Evolutionary conservation across 106 monocot species (phyloP), one percentile per base, ranked within the genome.

Genomic region (Triglochin maritima): DNA sequence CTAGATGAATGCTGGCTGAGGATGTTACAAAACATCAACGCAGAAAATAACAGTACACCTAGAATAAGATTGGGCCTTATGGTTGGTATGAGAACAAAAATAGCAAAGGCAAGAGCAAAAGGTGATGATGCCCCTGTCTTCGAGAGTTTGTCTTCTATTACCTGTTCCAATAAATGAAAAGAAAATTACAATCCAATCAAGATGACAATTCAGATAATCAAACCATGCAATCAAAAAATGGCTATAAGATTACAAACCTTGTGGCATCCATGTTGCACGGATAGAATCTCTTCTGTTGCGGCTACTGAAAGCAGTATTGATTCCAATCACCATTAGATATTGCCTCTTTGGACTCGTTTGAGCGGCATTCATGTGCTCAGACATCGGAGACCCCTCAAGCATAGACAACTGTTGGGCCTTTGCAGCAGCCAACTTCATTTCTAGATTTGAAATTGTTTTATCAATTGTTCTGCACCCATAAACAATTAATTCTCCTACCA

Each of bases 291-390:
- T 87, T 67, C 94, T 50, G 59, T 85, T 90, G 29, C 94, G 94
- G 65, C 94, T 95, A 69, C 94, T 95, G 72, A 90, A 95, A 49
- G 94, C 94, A 68, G 94, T 95, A 66, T 95, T 95, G 9, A 95
- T 83, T 64, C 94, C 94, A 5, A 95, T 72, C 60, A 95, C 94
- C 90, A 95, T 90, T 46, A 90, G 65, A 65, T 80, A 90, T 75
- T 81, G 89, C 63, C 52, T 69, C 60, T 59, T 78, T 17, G 60
- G 61, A 49, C 50, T 64, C 1, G 74, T 49, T 55, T 83, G 74
- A 42, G 71, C 17, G 53, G 66, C 46, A 16, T 74, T 80, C 14
- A 79, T 49, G 49, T 57, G 71, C 11, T 80, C 86, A 56, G 82
- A 81, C 49, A 72, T 56, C 43, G 86, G 93, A 52, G 89, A 82